These are phyloP conservation scores for Aureobasidium mangrovei DNA, from an alignment of 2,329 filamentous ascomycete genomes.

Conservation along the genomic window DNA sequence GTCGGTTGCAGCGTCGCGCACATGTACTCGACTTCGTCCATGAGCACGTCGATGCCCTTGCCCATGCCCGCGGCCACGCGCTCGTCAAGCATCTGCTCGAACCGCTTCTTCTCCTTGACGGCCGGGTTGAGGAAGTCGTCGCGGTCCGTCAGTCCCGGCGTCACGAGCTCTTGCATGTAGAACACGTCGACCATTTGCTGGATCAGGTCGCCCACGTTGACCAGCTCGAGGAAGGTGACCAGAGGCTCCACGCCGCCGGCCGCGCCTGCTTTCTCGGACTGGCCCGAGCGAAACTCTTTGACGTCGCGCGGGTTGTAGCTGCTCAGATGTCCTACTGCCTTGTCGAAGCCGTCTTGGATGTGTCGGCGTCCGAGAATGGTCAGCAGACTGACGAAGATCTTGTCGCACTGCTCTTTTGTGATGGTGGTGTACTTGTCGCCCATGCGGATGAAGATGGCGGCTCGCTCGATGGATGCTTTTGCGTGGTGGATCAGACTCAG, in stretches of 20 bases:
- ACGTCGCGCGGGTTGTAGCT: conserved; percentile 84
- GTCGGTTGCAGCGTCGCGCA: conserved; percentile 79
- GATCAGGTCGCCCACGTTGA: conserved; percentile 96
- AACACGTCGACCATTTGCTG: conserved; percentile 99
- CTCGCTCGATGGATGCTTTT: conserved; percentile 78
- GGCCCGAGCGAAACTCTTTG: conserved; percentile 42
- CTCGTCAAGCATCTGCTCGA: conserved; percentile 97
- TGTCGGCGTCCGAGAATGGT: conserved; percentile 78
- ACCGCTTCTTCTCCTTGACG: conserved; percentile 92
- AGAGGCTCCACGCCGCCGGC: conserved; percentile 67
- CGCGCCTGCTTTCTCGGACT: neutral
- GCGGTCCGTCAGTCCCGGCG: conserved; percentile 72
- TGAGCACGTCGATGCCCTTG: conserved; percentile 95
- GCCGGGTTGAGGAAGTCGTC: conserved; percentile 93
- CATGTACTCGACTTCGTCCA: conserved; percentile 96
- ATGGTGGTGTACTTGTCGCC: conserved; percentile 69
- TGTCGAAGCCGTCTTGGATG: conserved; percentile 87
- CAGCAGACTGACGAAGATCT: conserved; percentile 77
- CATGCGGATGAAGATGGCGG: conserved; percentile 70
- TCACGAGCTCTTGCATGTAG: conserved; percentile 87
- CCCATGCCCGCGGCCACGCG: conserved; percentile 91
- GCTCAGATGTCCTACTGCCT: conserved; percentile 81
- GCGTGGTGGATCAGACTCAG: conserved; percentile 81
- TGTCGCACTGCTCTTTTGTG: conserved; percentile 78
- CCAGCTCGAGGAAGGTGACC: conserved; percentile 91